Percentiles rank a stretch among this genome's conserved stretches.
These are phyloP conservation scores for Phytophthora tentaculata DNA, from an alignment of 352 stramenopile species.

Conservation along the genomic window DNA sequence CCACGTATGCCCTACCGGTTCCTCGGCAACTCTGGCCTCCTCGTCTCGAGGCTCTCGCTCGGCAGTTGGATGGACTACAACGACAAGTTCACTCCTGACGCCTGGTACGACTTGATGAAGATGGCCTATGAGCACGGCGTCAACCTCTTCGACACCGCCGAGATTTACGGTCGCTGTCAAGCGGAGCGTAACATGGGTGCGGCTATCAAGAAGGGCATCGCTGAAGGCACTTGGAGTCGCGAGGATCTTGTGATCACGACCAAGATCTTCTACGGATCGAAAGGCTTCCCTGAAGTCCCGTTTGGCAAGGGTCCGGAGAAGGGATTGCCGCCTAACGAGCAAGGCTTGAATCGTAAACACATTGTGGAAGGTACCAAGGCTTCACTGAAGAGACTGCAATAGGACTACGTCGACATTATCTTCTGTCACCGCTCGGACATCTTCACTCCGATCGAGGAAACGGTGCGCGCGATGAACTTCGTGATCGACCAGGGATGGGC, in stretches of 20 bases:
- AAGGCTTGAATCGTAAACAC: conserved; percentile 47
- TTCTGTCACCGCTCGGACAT: conserved; percentile 31
- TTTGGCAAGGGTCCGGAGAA: background rate
- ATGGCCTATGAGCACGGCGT: conserved; percentile 4
- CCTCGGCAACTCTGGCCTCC: conserved; percentile 12
- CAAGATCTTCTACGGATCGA: conserved; percentile 11
- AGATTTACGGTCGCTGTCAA: conserved; percentile 7
- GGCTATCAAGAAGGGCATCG: conserved; percentile 38
- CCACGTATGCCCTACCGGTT: conserved; percentile 7
- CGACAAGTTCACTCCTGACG: conserved; percentile 6
- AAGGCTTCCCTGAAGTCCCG: background rate
- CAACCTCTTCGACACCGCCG: conserved; percentile 16
- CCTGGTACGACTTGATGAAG: conserved; percentile 19
- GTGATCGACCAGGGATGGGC: conserved; percentile 10
- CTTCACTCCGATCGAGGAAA: conserved; percentile 3
- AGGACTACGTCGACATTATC: conserved; percentile 13
- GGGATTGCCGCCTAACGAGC: conserved; percentile 20
- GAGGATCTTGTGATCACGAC: conserved; percentile 26
- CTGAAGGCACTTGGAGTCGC: conserved; percentile 26
- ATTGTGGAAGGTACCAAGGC: conserved; percentile 53
- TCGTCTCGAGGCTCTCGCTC: conserved; percentile 36
- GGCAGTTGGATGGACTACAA: conserved; percentile 6
- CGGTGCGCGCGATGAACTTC: conserved; percentile 11
- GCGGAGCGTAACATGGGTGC: conserved; percentile 28
- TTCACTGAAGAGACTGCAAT: conserved; percentile 47